Base-by-base conservation (phyloP, 495 filamentous ascomycete species). In the Lophiotrema nucula region DNA sequence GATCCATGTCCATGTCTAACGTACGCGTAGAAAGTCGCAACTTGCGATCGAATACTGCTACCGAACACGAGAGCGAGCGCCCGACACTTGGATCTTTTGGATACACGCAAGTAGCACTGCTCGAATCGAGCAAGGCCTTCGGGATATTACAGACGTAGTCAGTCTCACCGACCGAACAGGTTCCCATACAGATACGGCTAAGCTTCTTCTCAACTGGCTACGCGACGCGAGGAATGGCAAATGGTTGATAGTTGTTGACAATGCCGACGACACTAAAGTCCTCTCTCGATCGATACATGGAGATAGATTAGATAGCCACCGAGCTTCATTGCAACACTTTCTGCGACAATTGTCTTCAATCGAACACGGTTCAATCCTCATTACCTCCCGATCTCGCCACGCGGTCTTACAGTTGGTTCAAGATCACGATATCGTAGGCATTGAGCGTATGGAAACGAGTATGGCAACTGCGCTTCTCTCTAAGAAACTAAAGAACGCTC, bases 191-290 rank as follows among this genome's bases (percentile, higher is more conserved):
- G 65, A 77, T 48, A 53, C 71, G 2, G 39, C 76, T 12, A 23
- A 58, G 26, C 59, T 76, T 11, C 66, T 77, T 11, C 50, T 60
- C 13, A 49, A 62, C 6, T 78, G 75, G 73, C 68, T 80, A 3
- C 53, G 63, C 15, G 41, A 64, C 12, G 58, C 69, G 48, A 69
- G n/a, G 0, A 68, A 66, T 39, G 71, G 72, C 16, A 52, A 50
- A 4, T 83, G 79, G 79, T 47, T 79, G 16, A 49, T 81, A 53
- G 65, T 80, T 19, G 66, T 82, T 22, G 79, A 83, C 58, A 81
- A 79, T 49, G 78, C 75, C 11, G 77, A 82, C 63, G 73, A 80
- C 57, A 47, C 60, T 5, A 68, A 72, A 21, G 18, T 73, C 16
- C 73, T 76, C 63, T 67, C 28, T 33, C 15, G 11, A 55, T 27